These are phyloP conservation scores for Berberis vulgaris DNA, from an alignment of 164 flowering plant species.

Conservation along the genomic window DNA sequence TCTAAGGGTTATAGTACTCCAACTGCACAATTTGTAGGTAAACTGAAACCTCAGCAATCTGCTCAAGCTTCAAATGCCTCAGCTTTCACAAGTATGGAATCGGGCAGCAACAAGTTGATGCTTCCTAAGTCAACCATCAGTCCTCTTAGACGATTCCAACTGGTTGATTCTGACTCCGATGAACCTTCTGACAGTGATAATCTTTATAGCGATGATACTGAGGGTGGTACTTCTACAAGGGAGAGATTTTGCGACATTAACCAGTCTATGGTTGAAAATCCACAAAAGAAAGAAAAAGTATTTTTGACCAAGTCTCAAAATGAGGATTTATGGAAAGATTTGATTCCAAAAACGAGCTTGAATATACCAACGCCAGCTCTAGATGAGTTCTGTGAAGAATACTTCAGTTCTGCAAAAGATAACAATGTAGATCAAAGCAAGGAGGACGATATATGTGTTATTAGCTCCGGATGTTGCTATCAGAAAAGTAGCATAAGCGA, in stretches of 20 bases:
- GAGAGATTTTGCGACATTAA: conserved; percentile 7
- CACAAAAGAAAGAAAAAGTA: conserved; percentile 13
- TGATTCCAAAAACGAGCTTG: no score
- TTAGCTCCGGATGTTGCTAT: no score
- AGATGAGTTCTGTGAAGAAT: no score
- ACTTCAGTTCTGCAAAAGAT: no score
- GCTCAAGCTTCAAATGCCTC: conserved; percentile 25
- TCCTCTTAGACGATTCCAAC: conserved; percentile 73
- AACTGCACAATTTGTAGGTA: conserved; percentile 25
- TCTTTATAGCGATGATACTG: conserved; percentile 6
- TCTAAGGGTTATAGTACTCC: conserved; percentile 31
- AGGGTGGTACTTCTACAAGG: conserved; percentile 14
- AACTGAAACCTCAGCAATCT: conserved; percentile 15
- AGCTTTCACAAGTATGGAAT: conserved; percentile 21
- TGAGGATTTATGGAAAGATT: neutral
- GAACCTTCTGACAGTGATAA: conserved; percentile 31
- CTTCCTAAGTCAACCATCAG: conserved; percentile 49
- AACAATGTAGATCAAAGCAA: no score
- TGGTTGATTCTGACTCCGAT: conserved; percentile 84
- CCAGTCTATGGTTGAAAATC: conserved; percentile 8
- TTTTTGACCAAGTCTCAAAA: conserved; percentile 10
- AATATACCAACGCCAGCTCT: no score
- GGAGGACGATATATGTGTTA: no score
- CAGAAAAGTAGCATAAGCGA: no score
- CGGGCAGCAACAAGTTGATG: conserved; percentile 13